These are phyloP conservation scores for Phytophthora vignae DNA, from an alignment of 352 stramenopile species.

Conservation along the genomic window DNA sequence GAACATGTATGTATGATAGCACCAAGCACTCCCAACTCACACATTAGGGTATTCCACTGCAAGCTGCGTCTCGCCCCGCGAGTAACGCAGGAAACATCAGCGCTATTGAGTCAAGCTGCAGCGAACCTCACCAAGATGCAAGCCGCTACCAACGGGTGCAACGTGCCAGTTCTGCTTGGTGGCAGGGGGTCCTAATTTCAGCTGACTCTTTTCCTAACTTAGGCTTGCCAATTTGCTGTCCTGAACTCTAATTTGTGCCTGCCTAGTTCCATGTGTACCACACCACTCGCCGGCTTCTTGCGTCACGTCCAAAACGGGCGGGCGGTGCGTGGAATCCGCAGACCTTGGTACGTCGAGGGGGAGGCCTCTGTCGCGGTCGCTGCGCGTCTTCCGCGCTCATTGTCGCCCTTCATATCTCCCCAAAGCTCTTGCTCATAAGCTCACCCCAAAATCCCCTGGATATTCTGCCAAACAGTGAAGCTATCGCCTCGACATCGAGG, in stretches of 20 bases:
- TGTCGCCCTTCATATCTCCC: not conserved
- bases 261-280: not conserved
- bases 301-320: conserved; percentile 14
- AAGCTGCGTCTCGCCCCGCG: too few species aligned
- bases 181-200: not conserved
- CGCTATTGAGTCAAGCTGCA: not conserved
- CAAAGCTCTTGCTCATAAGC: not conserved
- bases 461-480: conserved; percentile 13
- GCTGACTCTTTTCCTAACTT: not conserved
- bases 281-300: conserved; percentile 1
- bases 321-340: conserved; percentile 17
- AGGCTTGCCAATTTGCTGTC: not conserved
- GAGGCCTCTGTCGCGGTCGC: conserved; percentile 7
- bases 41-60: too few species aligned
- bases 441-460: conserved; percentile 11
- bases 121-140: not conserved
- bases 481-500: conserved; percentile 3
- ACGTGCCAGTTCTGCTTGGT: not conserved
- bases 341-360: conserved; percentile 32
- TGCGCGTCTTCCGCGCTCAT: not conserved
- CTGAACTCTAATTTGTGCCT: not conserved
- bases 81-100: not conserved
- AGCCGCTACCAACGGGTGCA: not conserved
- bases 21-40: too few species aligned
- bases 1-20: too few species aligned